Evolutionary conservation across 2,329 filamentous ascomycete genomes (phyloP).

Genomic region (Neofusicoccum parvum): DNA sequence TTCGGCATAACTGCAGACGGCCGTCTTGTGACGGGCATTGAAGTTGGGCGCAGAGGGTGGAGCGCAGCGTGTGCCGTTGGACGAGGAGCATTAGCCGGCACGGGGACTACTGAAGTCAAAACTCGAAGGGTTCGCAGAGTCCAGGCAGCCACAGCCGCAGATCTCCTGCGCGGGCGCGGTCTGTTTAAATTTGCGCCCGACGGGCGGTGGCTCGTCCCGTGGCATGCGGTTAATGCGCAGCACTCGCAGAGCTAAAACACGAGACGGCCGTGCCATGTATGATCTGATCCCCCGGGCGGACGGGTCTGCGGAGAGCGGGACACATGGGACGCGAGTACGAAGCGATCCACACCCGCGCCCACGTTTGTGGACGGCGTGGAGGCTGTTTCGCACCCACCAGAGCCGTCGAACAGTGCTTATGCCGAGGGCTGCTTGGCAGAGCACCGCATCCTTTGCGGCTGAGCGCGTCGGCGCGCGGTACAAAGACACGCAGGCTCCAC

Average conservation of each 20-base stretch:
- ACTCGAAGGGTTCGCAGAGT: background rate
- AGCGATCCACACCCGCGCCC: constrained; percentile 2
- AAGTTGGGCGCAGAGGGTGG: background rate
- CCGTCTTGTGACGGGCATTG: constrained; percentile 8
- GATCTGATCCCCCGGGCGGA: constrained; percentile 1
- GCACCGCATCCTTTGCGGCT: constrained; percentile 3
- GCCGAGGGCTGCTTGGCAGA: constrained; percentile 11
- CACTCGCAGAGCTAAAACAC: background rate
- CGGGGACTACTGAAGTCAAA: background rate
- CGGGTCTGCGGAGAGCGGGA: constrained; percentile 1
- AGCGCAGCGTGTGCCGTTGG: background rate
- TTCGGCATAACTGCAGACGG: background rate
- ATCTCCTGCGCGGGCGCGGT: background rate
- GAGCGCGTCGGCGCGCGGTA: background rate
- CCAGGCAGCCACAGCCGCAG: constrained; percentile 15
- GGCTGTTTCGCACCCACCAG: background rate
- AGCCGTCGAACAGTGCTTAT: constrained; percentile 7
- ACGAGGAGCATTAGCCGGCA: too few relatives aligned
- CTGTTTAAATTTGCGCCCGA: background rate
- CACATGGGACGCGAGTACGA: constrained; percentile 11
- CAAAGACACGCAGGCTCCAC: background rate
- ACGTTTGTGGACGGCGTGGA: background rate
- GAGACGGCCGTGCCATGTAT: constrained; percentile 4
- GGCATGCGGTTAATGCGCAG: background rate
- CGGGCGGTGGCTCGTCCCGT: background rate